Evolutionary conservation across 176 grass and related monocot genomes (phyloP).

Genomic region (Poa pratensis): DNA sequence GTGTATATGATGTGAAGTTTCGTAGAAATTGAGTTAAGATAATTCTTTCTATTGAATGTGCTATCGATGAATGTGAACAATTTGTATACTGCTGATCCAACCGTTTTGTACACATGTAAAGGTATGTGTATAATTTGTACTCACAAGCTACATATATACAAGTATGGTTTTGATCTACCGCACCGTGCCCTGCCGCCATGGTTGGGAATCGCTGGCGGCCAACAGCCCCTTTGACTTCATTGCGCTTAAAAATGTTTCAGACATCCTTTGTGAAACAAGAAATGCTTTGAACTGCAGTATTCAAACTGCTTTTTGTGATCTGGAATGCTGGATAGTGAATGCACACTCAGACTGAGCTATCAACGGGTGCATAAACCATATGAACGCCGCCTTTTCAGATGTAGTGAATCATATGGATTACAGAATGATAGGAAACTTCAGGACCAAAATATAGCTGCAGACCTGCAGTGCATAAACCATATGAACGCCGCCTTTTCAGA

Average conservation of each 20-base stretch:
- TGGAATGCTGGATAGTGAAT: no score
- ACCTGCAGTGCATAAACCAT: not conserved
- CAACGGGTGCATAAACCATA: not conserved
- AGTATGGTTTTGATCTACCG: no score
- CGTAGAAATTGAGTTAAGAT: not conserved
- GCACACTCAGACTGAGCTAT: not conserved
- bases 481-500: not conserved
- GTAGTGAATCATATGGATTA: not conserved
- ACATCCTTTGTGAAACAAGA: no score
- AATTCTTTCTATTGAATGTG: not conserved
- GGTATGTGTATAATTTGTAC: no score
- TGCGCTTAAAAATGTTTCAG: no score
- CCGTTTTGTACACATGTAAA: no score
- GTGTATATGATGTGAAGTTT: not conserved
- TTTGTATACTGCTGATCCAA: not conserved
- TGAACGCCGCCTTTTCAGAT: not conserved
- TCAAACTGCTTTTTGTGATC: no score
- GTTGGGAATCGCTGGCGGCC: no score
- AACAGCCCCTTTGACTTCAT: no score
- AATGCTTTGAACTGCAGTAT: no score
- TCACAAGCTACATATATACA: no score
- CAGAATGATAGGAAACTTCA: not conserved
- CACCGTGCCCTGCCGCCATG: no score
- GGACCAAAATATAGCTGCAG: constrained; percentile 4
- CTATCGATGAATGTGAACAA: not conserved